Conservation (phyloP, 805 yeast species). For the Wickerhamiella brachini region DNA sequence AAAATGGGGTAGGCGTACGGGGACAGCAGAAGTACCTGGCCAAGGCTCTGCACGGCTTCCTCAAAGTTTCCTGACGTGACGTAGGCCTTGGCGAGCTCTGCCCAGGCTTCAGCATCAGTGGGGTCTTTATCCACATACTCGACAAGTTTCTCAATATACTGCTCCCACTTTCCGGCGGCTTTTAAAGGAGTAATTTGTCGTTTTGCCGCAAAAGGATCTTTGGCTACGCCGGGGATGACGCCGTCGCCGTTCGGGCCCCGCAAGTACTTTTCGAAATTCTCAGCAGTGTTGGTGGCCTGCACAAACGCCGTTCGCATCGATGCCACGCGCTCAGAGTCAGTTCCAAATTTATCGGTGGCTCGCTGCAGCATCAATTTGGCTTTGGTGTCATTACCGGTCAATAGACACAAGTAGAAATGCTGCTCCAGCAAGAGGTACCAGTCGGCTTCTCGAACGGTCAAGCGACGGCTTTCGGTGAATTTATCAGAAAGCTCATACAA, state of each 20-base stretch:
- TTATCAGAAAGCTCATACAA: constrained; percentile 29
- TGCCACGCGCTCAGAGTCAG: constrained; percentile 40
- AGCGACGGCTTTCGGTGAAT: constrained; percentile 22
- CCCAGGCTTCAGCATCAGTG: constrained; percentile 64
- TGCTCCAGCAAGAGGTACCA: constrained; percentile 51
- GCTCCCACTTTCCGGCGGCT: constrained; percentile 20
- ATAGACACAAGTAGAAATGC: constrained; percentile 51
- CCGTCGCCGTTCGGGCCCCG: constrained; percentile 7
- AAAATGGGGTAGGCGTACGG: constrained; percentile 60
- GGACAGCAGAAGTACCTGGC: constrained; percentile 53
- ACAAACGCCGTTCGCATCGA: constrained; percentile 41
- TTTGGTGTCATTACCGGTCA: constrained; percentile 50
- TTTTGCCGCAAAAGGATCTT: constrained; percentile 21
- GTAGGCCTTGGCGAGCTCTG: constrained; percentile 61
- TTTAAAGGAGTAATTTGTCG: constrained; percentile 22
- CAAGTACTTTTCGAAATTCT: constrained; percentile 28
- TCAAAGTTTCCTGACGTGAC: constrained; percentile 44
- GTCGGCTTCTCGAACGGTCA: constrained; percentile 24
- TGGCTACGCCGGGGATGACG: constrained; percentile 17
- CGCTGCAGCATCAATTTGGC: constrained; percentile 56
- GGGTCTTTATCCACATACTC: constrained; percentile 52
- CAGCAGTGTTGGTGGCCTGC: constrained; percentile 38
- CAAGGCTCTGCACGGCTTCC: constrained; percentile 49
- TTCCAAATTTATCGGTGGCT: constrained; percentile 52
- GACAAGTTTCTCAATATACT: constrained; percentile 43